Conservation (phyloP, 768 basidiomycete genomes). For the Guyanaporus albipodus region DNA sequence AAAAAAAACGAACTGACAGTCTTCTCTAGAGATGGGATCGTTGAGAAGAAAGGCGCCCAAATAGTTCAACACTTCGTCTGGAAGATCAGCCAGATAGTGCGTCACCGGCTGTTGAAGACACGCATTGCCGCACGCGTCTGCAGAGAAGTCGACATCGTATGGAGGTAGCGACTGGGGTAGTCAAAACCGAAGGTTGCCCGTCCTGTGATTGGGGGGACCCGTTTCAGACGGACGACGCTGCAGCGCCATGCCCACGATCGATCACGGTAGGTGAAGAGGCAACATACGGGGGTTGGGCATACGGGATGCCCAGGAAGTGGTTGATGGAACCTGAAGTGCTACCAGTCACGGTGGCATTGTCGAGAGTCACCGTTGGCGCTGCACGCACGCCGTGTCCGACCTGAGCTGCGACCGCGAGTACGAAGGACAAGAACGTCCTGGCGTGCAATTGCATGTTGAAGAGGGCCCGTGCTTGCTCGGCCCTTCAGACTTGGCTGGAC, state of each 20-base stretch:
- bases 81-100: constrained; percentile 14
- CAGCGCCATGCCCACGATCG: too few species aligned
- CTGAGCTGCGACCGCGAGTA: too few species aligned
- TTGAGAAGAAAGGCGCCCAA: constrained; percentile 30
- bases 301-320: constrained; percentile 40
- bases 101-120: constrained; percentile 6
- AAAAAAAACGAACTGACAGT: constrained; percentile 47
- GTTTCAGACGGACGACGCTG: too few species aligned
- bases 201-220: too few species aligned
- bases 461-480: too few species aligned
- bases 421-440: too few species aligned
- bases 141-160: constrained; percentile 7
- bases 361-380: constrained; percentile 24
- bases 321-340: constrained; percentile 18
- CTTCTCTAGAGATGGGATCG: constrained; percentile 35
- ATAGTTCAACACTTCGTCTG: constrained; percentile 15
- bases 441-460: too few species aligned
- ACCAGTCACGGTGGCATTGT: constrained; percentile 30
- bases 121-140: constrained; percentile 1
- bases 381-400: too few species aligned
- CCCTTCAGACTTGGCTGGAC: too few species aligned
- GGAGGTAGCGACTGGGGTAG: constrained; percentile 4
- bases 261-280: too few species aligned
- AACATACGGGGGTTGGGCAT: constrained; percentile 37
- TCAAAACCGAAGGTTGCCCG: constrained; percentile 34